These are phyloP conservation scores for Trichophyton schoenleinii DNA, from an alignment of 2,329 filamentous ascomycete species.

Conservation along the genomic window DNA sequence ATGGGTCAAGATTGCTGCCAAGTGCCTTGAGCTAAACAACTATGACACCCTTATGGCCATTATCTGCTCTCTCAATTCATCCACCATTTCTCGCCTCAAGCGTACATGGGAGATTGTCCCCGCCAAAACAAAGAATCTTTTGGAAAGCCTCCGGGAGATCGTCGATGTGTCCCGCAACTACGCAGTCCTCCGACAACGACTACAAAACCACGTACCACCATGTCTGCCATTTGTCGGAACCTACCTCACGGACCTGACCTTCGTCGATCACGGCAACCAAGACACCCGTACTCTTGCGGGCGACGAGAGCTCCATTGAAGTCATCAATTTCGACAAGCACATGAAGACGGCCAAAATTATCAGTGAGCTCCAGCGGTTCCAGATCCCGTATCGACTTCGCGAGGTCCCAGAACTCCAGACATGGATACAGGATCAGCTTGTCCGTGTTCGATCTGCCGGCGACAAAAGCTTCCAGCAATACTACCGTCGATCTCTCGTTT, in stretches of 20 bases:
- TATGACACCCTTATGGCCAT: slow-evolving; percentile 97
- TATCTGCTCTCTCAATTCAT: slow-evolving; percentile 84
- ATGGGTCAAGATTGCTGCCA: slow-evolving; percentile 89
- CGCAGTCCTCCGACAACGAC: slow-evolving; percentile 65
- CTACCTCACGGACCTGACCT: slow-evolving; percentile 90
- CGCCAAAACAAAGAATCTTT: slow-evolving; percentile 63
- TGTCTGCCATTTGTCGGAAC: slow-evolving; percentile 93
- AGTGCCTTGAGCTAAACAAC: slow-evolving; percentile 80
- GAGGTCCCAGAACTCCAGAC: slow-evolving; percentile 82
- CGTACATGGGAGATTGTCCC: slow-evolving; percentile 88
- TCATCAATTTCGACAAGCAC: slow-evolving; percentile 98
- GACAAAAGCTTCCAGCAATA: slow-evolving; percentile 52
- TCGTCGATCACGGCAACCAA: slow-evolving; percentile 88
- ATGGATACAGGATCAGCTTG: slow-evolving; percentile 76
- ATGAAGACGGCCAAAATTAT: slow-evolving; percentile 90
- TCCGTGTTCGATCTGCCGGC: slow-evolving; percentile 55
- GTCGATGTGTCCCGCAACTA: slow-evolving; percentile 88
- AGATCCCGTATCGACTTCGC: slow-evolving; percentile 75
- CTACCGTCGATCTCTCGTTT: slow-evolving; percentile 70
- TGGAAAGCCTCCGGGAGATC: slow-evolving; percentile 68
- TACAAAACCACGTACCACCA: slow-evolving; percentile 77
- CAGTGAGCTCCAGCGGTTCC: slow-evolving; percentile 87
- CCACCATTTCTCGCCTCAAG: slow-evolving; percentile 74
- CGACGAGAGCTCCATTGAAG: slow-evolving; percentile 54
- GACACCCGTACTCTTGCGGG: slow-evolving; percentile 62